Base-by-base conservation (phyloP, 345 rosid species). In the Gossypioides kirkii region DNA sequence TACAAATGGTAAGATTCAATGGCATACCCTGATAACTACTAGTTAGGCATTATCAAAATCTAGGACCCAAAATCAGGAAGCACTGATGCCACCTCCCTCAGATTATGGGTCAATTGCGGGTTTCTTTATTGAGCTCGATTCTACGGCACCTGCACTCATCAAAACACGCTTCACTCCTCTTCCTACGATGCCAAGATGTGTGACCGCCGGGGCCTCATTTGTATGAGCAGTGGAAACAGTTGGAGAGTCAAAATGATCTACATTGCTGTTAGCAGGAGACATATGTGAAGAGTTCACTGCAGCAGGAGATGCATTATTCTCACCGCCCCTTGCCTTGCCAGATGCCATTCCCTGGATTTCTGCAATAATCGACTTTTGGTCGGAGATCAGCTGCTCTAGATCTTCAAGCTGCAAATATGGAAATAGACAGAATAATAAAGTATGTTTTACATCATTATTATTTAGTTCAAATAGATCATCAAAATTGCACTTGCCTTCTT, bases 151-250 rank as follows among this genome's bases (percentile, higher is more conserved):
- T 32, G 90, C 49, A 73, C 77, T 84, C 82, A 60, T 82, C 78
- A 83, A 72, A 61, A 92, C 97, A 58, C 97, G 90, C 76, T 95
- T 95, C 63, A 89, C 96, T 50, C 98, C 99, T 85, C 98, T 87
- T 79, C 98, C 99, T 55, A 92, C 97, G 5, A 88, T 88, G 17
- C 99, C 99, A 59, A 95, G 84, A 79, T 92, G 81, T 3, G 96
- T 92, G 65, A 95, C 97, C 61, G 84, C 86, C 67, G 78, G 82
- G 54, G 77, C 81, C 63, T 84, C 89, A 63, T 86, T 88, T 6
- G 96, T 87, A 61, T 89, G 97, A 73, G 93, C 91, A 53, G 98
- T 87, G 56, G 97, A 95, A 43, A 76, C 86, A 2, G 92, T 89
- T 54, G 88, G 86, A 68, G 90, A 84, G 74, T 90, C 91, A 65